Conservation (phyloP, 169 alveolate genomes). For the Babesia caballi region DNA sequence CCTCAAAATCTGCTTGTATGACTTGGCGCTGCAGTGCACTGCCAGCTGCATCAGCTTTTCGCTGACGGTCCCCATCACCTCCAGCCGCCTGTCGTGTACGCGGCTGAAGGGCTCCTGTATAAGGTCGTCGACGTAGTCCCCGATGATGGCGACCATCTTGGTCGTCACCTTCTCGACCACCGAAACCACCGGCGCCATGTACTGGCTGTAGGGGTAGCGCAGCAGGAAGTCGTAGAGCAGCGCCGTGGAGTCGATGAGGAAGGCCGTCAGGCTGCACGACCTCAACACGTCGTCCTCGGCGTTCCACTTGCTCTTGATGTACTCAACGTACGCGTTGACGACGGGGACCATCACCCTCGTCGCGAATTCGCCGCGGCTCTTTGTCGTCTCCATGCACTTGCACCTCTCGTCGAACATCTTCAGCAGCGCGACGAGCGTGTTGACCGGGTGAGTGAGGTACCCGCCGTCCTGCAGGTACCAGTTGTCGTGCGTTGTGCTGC, state of each 20-base stretch:
- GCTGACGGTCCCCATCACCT: slow-evolving; percentile 8
- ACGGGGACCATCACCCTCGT: slow-evolving; percentile 45
- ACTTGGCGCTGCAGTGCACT: slow-evolving; percentile 42
- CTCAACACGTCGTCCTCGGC: slow-evolving; percentile 46
- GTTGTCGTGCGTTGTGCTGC: background rate
- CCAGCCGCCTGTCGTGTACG: slow-evolving; percentile 41
- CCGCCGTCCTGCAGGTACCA: slow-evolving; percentile 57
- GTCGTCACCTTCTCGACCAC: slow-evolving; percentile 17
- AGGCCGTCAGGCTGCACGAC: slow-evolving; percentile 46
- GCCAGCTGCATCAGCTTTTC: slow-evolving; percentile 37
- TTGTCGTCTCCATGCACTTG: slow-evolving; percentile 25
- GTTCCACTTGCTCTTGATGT: slow-evolving; percentile 50
- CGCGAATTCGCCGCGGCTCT: slow-evolving; percentile 30
- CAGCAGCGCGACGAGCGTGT: slow-evolving; percentile 38
- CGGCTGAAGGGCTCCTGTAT: slow-evolving; percentile 41
- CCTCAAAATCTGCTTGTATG: slow-evolving; percentile 31
- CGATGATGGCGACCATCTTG: slow-evolving; percentile 40
- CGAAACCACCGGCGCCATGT: slow-evolving; percentile 33
- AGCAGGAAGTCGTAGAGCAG: slow-evolving; percentile 37
- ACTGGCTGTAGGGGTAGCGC: slow-evolving; percentile 24
- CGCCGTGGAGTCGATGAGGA: slow-evolving; percentile 45
- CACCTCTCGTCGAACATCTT: slow-evolving; percentile 54
- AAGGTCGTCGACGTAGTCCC: slow-evolving; percentile 42
- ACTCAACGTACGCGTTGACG: slow-evolving; percentile 30
- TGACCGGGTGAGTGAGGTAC: slow-evolving; percentile 31